These are phyloP conservation scores for Botrytis fabae DNA, from an alignment of 2,329 filamentous ascomycete species.

Conservation along the genomic window DNA sequence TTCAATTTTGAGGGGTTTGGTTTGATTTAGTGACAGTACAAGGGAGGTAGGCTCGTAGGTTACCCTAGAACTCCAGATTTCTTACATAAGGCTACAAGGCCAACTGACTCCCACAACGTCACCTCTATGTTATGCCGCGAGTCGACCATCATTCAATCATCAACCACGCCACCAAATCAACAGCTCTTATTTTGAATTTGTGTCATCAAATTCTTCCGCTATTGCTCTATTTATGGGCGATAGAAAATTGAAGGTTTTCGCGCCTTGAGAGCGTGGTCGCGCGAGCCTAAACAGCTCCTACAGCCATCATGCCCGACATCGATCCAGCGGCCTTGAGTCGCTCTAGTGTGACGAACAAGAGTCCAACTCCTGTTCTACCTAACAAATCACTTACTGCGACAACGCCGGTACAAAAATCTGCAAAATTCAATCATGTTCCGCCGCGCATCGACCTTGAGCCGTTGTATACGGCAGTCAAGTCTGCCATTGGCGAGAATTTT, in stretches of 20 bases:
- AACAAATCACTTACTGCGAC: slow-evolving; percentile 60
- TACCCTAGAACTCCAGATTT: slow-evolving; percentile 22
- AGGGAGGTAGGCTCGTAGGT: slow-evolving; percentile 3
- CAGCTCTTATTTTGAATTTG: slow-evolving; percentile 32
- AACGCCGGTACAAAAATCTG: slow-evolving; percentile 47
- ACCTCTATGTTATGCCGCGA: slow-evolving; percentile 23
- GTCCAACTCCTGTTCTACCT: slow-evolving; percentile 59
- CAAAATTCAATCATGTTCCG: slow-evolving; percentile 63
- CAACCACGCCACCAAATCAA: slow-evolving; percentile 26
- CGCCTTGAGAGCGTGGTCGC: slow-evolving; percentile 34
- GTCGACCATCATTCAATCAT: slow-evolving; percentile 30
- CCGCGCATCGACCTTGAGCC: slow-evolving; percentile 68
- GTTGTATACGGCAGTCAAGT: slow-evolving; percentile 62
- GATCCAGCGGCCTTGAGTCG: slow-evolving; percentile 70
- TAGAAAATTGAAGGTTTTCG: slow-evolving; percentile 31
- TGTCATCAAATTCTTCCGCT: slow-evolving; percentile 32
- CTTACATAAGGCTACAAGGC: slow-evolving; percentile 23
- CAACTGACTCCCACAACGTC: slow-evolving; percentile 26
- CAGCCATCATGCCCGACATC: slow-evolving; percentile 62
- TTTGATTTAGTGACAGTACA: neutral
- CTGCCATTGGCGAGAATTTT: slow-evolving; percentile 64
- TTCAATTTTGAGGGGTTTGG: slow-evolving; percentile 10
- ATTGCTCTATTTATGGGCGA: slow-evolving; percentile 35
- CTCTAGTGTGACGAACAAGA: slow-evolving; percentile 49
- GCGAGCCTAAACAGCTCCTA: slow-evolving; percentile 29